Base-by-base conservation (phyloP, 2,329 filamentous ascomycete genomes). In the Blastomyces silverae region DNA sequence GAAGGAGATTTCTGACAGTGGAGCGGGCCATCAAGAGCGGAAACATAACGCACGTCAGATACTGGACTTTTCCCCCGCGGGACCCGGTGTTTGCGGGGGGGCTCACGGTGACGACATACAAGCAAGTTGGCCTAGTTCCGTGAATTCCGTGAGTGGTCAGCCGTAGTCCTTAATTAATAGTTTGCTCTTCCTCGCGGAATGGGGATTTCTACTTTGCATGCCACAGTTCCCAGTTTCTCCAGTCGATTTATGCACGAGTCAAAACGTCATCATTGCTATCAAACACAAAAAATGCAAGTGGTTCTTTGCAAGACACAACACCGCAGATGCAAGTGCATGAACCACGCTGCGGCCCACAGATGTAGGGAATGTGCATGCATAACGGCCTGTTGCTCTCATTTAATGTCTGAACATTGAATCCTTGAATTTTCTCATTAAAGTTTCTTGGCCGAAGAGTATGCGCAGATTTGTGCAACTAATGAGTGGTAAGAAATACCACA, bases 21-120 rank as follows among this genome's bases (percentile, higher is more conserved):
- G 31, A 56, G 25, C 25, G 52, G 25, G 20, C n/a, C 15, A 56
- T 56, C 52, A 56, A 56, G 5, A 28, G 52, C 2, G 22, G 22
- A 13, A 56, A 56, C 52, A 56, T 56, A 31, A 56, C 52, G 25
- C 52, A 56, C 8, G 52, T 56, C 52, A 56, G 28, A 34, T 56
- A 56, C 28, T 34, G 13, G 13, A 34, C 52, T 34, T 34, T 2
- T 5, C 11, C 11, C 25, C 11, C n/a, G 34, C n/a, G 17, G 5
- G 52, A 31, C 5, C 52, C 52, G 20, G 52, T 20, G 8, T 31
- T 56, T 13, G 52, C 52, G 34, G 34, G 17, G 20, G 52, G 20
- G 17, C 31, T 56, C 25, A 56, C 25, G 15, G 52, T 56, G 52
- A 56, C 28, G 7, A 56, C 52, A 15, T 56, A 56, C 52, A 56